These are phyloP conservation scores for Rhizoclosmatium sp. DNA, from an alignment of 192 early-diverging fungal species.

Conservation along the genomic window DNA sequence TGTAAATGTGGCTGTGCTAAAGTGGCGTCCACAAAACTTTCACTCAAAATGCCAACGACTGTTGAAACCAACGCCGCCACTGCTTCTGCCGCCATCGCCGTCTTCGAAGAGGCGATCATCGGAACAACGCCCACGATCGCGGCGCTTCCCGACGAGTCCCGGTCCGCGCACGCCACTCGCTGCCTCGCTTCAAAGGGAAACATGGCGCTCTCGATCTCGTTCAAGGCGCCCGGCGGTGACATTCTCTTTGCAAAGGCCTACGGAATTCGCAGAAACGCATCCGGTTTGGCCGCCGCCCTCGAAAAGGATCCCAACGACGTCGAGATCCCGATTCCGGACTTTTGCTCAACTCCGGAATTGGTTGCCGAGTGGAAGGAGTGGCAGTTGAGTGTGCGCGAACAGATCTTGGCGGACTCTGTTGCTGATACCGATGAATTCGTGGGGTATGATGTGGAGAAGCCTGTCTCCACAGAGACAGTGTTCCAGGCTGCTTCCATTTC, in stretches of 20 bases:
- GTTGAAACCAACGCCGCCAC: background rate
- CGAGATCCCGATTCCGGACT: background rate
- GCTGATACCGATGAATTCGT: constrained; percentile 8
- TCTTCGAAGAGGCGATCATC: constrained; percentile 14
- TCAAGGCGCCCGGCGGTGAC: constrained; percentile 1
- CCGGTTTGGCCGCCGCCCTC: background rate
- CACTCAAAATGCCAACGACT: background rate
- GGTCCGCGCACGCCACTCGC: background rate
- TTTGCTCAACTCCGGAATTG: background rate
- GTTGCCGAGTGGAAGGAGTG: constrained; percentile 6
- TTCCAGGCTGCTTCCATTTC: constrained; percentile 48
- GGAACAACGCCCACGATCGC: background rate
- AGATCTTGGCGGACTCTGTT: background rate
- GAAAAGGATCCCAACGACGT: background rate
- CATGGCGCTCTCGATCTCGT: constrained; percentile 6
- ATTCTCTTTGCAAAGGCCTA: background rate
- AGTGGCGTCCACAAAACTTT: too few species aligned
- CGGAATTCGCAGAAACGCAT: constrained; percentile 4
- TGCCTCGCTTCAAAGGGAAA: background rate
- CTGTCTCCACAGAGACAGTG: constrained; percentile 22
- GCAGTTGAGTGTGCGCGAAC: constrained; percentile 1
- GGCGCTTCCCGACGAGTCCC: background rate
- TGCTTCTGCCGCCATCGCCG: constrained; percentile 3
- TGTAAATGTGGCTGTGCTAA: too few species aligned
- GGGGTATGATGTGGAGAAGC: background rate